Conservation (phyloP, 306 rosid genomes). For the Rosa chinensis region DNA sequence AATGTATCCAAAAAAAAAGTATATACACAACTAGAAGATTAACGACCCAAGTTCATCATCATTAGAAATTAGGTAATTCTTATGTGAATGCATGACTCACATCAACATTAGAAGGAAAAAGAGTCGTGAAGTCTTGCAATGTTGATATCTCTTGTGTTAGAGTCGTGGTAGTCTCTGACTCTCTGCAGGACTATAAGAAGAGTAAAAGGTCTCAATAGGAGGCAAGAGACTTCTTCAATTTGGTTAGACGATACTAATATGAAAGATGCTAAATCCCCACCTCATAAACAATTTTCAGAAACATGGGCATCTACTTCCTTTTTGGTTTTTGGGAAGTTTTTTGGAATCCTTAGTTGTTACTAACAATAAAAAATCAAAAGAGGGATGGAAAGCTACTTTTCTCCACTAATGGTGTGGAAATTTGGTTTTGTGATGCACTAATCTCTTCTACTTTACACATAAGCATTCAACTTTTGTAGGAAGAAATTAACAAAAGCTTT, state of each 20-base stretch:
- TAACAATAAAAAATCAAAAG: constrained; percentile 65
- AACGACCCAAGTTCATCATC: background rate
- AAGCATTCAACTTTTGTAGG: constrained; percentile 50
- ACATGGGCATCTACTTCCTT: constrained; percentile 51
- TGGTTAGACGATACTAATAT: background rate
- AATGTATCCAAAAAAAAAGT: background rate
- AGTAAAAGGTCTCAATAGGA: background rate
- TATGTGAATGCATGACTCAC: background rate
- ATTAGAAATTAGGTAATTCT: background rate
- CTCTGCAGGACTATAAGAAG: background rate
- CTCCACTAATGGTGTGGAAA: constrained; percentile 51
- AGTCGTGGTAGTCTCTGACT: no score
- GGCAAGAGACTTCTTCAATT: no score
- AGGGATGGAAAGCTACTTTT: constrained; percentile 59
- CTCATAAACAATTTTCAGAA: constrained; percentile 52
- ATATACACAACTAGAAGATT: background rate
- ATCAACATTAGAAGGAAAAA: background rate
- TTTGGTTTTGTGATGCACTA: constrained; percentile 43
- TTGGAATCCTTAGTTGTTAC: constrained; percentile 66
- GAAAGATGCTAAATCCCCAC: constrained; percentile 66
- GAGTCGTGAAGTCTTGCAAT: no score
- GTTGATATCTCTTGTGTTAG: no score
- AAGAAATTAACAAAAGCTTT: constrained; percentile 47
- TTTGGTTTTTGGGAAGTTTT: constrained; percentile 35
- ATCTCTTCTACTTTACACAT: constrained; percentile 56